Conservation (phyloP, 2,329 filamentous ascomycete genomes). For the Epichloe sp. region DNA sequence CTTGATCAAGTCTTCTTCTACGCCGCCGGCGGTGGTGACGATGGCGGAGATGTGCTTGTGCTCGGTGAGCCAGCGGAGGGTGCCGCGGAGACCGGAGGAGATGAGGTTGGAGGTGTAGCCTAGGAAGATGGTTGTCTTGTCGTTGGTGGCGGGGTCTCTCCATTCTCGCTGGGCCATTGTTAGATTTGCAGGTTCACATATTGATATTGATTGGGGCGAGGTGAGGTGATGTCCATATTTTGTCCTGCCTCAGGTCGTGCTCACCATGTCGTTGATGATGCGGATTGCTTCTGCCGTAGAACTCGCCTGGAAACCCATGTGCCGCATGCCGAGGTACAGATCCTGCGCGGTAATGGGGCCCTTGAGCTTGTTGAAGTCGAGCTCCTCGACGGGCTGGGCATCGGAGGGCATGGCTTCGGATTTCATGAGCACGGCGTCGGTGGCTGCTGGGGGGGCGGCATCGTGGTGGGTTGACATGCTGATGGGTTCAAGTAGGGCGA, state of each 20-base stretch:
- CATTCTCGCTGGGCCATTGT: constrained; percentile 48
- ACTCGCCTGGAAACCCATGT: constrained; percentile 64
- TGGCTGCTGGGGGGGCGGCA: constrained; percentile 51
- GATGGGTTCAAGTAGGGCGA: not conserved
- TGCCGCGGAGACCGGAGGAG: constrained; percentile 85
- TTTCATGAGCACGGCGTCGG: constrained; percentile 70
- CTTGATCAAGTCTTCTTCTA: constrained; percentile 98
- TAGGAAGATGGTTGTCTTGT: constrained; percentile 84
- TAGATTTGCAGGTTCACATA: not conserved
- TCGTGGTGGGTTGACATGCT: constrained; percentile 12
- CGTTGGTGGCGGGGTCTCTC: constrained; percentile 64
- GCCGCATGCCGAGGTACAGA: constrained; percentile 65
- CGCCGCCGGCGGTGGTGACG: constrained; percentile 87
- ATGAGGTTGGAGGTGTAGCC: constrained; percentile 98
- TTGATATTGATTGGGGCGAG: too few species aligned
- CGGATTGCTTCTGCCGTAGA: constrained; percentile 75
- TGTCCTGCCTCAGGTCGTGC: constrained; percentile 7
- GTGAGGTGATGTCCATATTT: too few species aligned
- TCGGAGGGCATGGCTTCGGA: constrained; percentile 71
- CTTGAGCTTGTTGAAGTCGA: constrained; percentile 80
- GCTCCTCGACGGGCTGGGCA: constrained; percentile 71
- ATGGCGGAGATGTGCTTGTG: constrained; percentile 87
- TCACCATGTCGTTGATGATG: constrained; percentile 93
- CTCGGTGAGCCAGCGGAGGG: constrained; percentile 82
- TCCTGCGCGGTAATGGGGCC: constrained; percentile 74